Evolutionary conservation across 371 early-diverging fungal species (phyloP), one percentile per base, ranked within the genome.

Genomic region (Capillidium heterosporum): DNA sequence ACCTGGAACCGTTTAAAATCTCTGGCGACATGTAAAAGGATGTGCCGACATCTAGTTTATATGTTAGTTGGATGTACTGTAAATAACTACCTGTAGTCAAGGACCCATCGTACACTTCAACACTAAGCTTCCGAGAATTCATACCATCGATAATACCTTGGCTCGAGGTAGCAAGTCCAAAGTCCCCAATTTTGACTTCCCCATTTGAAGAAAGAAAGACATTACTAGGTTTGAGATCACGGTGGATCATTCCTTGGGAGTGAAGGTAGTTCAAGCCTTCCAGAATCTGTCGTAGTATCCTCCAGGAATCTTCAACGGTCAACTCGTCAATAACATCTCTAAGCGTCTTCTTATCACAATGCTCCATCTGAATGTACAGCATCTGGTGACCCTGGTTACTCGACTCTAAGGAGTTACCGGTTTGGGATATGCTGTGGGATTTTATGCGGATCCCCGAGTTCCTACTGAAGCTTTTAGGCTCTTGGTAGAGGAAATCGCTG

Each of bases 201-300:
- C 82, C 82, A 52, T 88, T 80, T 21, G 84, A 75, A 63, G 94
- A 92, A 67, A 98, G 71, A 56, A 99, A 85, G 60, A 96, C 80
- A 69, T 93, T 98, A 64, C 86, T 91, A 19, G 95, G 95, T 65
- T 99, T 99, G 43, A 99, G 65, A 67, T 99, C 99, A 54, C 99
- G 75, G 68, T 99, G 99, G 42, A 98, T 96, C 71, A 96, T 84
- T 31, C 89, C 90, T 62, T 85, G 77, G 4, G 77, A 71, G 63
- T 89, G 90, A 39, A 92, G 80, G 61, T 82, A 80, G 26, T 78
- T 68, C 17, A 83, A 58, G 0, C 78, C 84, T 55, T 77, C 73
- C 17, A 84, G 49, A 13, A 85, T 63, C 60, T 84, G 84, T 2
- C 75, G 61, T 31, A 80, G 70, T 26, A 72, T 56, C 13, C 69